Conservation (phyloP, 163 green algal species). For the Scenedesmus sp. region DNA sequence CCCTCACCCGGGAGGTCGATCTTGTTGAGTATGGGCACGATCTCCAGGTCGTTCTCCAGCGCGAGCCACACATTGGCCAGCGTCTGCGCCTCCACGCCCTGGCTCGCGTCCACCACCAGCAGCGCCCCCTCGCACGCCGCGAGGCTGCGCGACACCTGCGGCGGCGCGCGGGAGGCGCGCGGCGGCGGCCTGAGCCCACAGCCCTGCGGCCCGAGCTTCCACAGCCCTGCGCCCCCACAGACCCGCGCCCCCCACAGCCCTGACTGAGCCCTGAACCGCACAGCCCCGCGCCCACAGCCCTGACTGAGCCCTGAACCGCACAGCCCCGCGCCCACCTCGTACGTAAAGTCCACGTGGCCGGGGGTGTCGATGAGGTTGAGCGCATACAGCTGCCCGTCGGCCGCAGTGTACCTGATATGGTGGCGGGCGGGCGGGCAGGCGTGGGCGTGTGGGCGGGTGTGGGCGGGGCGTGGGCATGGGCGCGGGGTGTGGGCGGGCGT, state of each 20-base stretch:
- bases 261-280: too few species aligned
- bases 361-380: constrained; percentile 97
- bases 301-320: too few species aligned
- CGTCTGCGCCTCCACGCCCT: constrained; percentile 97
- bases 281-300: too few species aligned
- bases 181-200: too few species aligned
- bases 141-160: constrained; percentile 90
- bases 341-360: constrained; percentile 93
- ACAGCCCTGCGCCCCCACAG: too few species aligned
- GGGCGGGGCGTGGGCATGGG: too few species aligned
- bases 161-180: not conserved
- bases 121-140: constrained; percentile 94
- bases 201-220: too few species aligned
- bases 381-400: constrained; percentile 85
- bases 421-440: too few species aligned
- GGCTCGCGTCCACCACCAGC: constrained; percentile 94
- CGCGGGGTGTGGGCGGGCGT: too few species aligned
- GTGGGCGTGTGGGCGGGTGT: too few species aligned
- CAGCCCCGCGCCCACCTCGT: constrained; percentile 58
- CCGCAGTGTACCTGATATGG: constrained; percentile 50
- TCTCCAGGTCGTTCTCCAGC: constrained; percentile 95
- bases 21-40: constrained; percentile 98
- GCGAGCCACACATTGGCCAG: constrained; percentile 98
- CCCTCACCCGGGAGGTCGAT: constrained; percentile 95
- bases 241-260: too few species aligned